phyloP scores from a whole-genome alignment of 129 eudicot species.

The Helichrysum umbraculigerum region DNA sequence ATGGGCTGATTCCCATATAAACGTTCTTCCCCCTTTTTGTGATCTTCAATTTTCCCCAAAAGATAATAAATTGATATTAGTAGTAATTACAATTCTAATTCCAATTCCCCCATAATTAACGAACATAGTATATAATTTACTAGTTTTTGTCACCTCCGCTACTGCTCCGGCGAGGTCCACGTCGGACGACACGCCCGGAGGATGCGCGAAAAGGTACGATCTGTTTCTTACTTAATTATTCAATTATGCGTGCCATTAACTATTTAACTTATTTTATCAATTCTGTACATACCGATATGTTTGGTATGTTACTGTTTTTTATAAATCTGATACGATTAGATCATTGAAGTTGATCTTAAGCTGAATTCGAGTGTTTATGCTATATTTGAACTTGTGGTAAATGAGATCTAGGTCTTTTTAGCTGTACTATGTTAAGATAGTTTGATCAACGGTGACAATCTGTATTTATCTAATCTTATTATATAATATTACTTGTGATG shows the following conservation, averaged over 20 bases:
- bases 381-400: not conserved
- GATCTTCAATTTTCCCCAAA: conserved; percentile 30
- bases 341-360: not conserved
- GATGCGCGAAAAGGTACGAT: conserved; percentile 22
- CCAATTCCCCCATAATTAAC: not conserved
- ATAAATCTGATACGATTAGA: not conserved
- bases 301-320: not conserved
- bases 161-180: not conserved
- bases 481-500: not conserved
- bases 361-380: not conserved
- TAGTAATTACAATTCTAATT: not conserved
- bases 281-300: not conserved
- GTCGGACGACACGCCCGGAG: conserved; percentile 6
- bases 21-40: conserved; percentile 26
- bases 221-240: not conserved
- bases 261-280: not conserved
- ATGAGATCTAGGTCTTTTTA: conserved; percentile 1
- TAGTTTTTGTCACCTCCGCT: conserved; percentile 21
- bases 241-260: conserved; percentile 1
- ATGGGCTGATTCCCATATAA: conserved; percentile 17
- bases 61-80: not conserved
- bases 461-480: not conserved
- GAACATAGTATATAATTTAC: conserved; percentile 7
- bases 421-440: not conserved
- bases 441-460: not conserved